These are phyloP conservation scores for Suillus spraguei DNA, from an alignment of 768 basidiomycete genomes.

Conservation along the genomic window DNA sequence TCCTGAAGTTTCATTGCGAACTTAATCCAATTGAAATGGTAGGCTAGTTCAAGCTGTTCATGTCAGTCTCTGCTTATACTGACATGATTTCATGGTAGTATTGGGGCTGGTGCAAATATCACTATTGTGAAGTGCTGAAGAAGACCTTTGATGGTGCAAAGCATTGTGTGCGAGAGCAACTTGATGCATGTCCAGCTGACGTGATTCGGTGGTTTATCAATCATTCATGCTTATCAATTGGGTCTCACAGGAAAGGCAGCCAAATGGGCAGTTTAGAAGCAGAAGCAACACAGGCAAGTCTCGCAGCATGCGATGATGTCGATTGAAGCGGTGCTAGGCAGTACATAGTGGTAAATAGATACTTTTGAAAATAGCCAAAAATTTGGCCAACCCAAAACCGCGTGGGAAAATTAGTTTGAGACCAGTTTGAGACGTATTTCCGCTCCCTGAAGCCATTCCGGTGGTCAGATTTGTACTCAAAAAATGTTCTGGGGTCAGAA, in stretches of 20 bases:
- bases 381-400: background rate
- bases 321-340: background rate
- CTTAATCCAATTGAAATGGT: slow-evolving; percentile 32
- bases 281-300: slow-evolving; percentile 35
- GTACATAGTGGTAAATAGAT: background rate
- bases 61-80: background rate
- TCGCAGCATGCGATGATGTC: slow-evolving; percentile 17
- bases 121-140: slow-evolving; percentile 34
- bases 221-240: slow-evolving; percentile 35
- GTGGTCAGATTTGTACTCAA: background rate
- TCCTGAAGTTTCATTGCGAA: slow-evolving; percentile 41
- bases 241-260: slow-evolving; percentile 41
- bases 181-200: slow-evolving; percentile 39
- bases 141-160: slow-evolving; percentile 37
- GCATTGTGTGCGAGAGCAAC: slow-evolving; percentile 22
- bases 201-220: slow-evolving; percentile 41
- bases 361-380: background rate
- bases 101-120: slow-evolving; percentile 31
- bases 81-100: background rate
- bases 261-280: slow-evolving; percentile 40
- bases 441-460: background rate
- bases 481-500: background rate
- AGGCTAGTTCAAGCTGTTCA: too few relatives aligned
- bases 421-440: background rate
- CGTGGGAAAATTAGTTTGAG: background rate